A percentile compares a stretch with the other conserved stretches of the same genome.
Evolutionary conservation across 805 yeast species (phyloP).

Genomic region (Saturnispora saitoi): DNA sequence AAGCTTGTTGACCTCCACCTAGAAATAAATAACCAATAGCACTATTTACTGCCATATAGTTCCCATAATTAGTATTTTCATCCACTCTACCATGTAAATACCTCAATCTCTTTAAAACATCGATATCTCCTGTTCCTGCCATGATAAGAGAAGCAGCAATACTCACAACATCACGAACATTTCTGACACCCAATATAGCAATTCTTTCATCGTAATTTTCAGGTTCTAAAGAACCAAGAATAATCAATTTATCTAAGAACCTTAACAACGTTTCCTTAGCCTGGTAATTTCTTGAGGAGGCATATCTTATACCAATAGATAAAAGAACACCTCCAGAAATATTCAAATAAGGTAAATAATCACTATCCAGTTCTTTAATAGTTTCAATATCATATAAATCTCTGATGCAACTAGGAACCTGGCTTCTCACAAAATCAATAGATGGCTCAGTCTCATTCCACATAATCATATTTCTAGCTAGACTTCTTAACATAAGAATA

Average conservation of each 20-base stretch:
- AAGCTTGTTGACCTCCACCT: slow-evolving; percentile 89
- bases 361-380: slow-evolving; percentile 40
- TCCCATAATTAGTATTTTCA: slow-evolving; percentile 45
- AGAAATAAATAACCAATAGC: slow-evolving; percentile 82
- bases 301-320: slow-evolving; percentile 66
- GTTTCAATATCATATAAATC: slow-evolving; percentile 24
- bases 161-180: slow-evolving; percentile 50
- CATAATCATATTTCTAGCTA: slow-evolving; percentile 56
- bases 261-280: slow-evolving; percentile 50
- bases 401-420: slow-evolving; percentile 42
- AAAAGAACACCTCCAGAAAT: slow-evolving; percentile 67
- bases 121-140: slow-evolving; percentile 90
- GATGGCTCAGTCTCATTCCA: slow-evolving; percentile 57
- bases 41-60: slow-evolving; percentile 68
- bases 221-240: slow-evolving; percentile 34
- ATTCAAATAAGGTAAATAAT: slow-evolving; percentile 52
- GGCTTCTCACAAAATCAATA: slow-evolving; percentile 46
- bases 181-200: slow-evolving; percentile 44
- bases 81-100: slow-evolving; percentile 52
- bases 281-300: slow-evolving; percentile 51
- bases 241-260: slow-evolving; percentile 45
- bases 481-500: slow-evolving; percentile 52
- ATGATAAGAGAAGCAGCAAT: slow-evolving; percentile 64
- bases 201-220: slow-evolving; percentile 49
- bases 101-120: slow-evolving; percentile 63